Evolutionary conservation across 2,329 filamentous ascomycete genomes (phyloP).

Genomic region (Alternaria postmessia): DNA sequence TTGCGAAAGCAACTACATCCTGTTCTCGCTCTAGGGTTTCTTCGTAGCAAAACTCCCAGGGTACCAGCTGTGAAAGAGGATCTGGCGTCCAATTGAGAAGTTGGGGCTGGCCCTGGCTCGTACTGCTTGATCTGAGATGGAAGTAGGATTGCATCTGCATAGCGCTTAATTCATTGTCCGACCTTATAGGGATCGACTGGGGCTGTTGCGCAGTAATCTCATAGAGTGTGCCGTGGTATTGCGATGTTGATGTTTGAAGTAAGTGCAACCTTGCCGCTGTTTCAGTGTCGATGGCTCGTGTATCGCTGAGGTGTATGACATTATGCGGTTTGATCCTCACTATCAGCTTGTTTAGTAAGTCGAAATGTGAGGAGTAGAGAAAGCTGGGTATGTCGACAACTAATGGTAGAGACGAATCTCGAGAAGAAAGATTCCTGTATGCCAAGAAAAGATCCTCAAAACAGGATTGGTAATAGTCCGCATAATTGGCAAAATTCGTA

Average conservation of each 20-base stretch:
- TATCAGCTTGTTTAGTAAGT: constrained; percentile 68
- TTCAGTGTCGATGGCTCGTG: constrained; percentile 59
- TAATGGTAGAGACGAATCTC: constrained; percentile 61
- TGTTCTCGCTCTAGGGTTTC: constrained; percentile 57
- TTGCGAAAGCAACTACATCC: constrained; percentile 69
- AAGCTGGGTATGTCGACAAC: constrained; percentile 79
- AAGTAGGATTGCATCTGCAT: constrained; percentile 88
- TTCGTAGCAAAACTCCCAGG: constrained; percentile 69
- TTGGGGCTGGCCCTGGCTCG: constrained; percentile 18
- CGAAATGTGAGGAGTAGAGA: constrained; percentile 74
- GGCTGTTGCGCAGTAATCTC: constrained; percentile 65
- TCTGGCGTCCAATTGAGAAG: constrained; percentile 59
- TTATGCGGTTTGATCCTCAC: constrained; percentile 64
- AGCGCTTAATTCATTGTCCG: constrained; percentile 70
- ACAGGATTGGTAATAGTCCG: constrained; percentile 71
- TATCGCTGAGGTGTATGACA: constrained; percentile 69
- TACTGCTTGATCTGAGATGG: constrained; percentile 55
- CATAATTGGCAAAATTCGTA: constrained; percentile 70
- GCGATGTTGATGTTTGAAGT: constrained; percentile 54
- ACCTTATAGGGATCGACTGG: constrained; percentile 56
- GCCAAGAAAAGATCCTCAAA: constrained; percentile 68
- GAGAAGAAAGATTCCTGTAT: constrained; percentile 60
- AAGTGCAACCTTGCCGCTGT: constrained; percentile 65
- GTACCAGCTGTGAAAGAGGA: constrained; percentile 65
- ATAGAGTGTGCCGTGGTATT: constrained; percentile 54